A percentile compares a stretch with the other conserved stretches of the same genome.
These are phyloP conservation scores for Bipolaris oryzae DNA, from an alignment of 2,329 filamentous ascomycete genomes.

Conservation along the genomic window DNA sequence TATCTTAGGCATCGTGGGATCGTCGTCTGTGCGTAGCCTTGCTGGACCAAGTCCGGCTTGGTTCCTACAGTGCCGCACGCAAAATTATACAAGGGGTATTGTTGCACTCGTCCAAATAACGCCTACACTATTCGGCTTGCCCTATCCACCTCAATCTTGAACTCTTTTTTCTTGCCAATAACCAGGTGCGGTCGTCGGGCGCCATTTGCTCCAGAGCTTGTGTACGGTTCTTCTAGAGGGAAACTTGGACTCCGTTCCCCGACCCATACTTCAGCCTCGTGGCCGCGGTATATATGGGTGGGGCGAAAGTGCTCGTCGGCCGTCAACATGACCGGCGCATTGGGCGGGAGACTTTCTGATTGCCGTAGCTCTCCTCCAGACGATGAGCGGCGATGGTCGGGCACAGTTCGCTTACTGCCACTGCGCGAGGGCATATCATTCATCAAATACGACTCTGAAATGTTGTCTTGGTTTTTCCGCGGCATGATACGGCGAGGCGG, in stretches of 20 bases:
- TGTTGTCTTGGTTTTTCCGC: constrained; percentile 2
- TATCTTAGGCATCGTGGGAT: background rate
- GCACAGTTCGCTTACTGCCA: constrained; percentile 10
- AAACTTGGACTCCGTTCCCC: constrained; percentile 26
- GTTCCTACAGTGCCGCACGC: background rate
- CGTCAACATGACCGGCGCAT: constrained; percentile 16
- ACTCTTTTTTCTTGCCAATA: constrained; percentile 40
- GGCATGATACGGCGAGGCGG: background rate
- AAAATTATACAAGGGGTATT: constrained; percentile 11
- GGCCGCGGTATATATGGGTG: constrained; percentile 22
- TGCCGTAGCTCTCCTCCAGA: background rate
- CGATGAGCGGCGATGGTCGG: background rate
- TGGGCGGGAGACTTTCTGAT: background rate
- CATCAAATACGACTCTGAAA: constrained; percentile 26
- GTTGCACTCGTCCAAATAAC: background rate
- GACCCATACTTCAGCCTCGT: constrained; percentile 32
- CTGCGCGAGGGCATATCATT: constrained; percentile 11
- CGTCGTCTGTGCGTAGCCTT: background rate
- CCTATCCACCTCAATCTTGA: constrained; percentile 37
- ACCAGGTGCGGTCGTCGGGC: constrained; percentile 28
- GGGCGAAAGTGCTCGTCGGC: constrained; percentile 34
- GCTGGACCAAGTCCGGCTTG: background rate
- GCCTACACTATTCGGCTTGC: constrained; percentile 20
- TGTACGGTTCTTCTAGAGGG: constrained; percentile 22
- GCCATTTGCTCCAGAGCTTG: background rate